Base-by-base conservation (phyloP, 2,329 filamentous ascomycete genomes). In the Colletotrichum tanaceti region DNA sequence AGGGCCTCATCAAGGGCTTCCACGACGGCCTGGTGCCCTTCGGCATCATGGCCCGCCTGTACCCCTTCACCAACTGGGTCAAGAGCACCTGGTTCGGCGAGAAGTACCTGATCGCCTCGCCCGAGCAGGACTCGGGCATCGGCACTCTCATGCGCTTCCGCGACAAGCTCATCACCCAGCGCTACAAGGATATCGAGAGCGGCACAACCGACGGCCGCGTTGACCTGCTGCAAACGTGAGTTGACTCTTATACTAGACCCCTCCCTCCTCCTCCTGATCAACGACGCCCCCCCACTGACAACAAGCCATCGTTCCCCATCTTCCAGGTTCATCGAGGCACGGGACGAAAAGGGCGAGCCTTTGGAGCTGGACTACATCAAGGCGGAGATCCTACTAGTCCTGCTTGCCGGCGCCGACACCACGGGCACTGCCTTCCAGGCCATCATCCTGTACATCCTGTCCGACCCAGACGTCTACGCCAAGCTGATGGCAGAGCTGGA, bases 111-210 rank as follows among this genome's bases (percentile, higher is more conserved):
- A 83, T 87, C 11, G 84, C 86, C 10, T 83, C 76, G 43, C 85
- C 86, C 0, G 81, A 86, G 54, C 82, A 89, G 41, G 76, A 86
- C 46, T 83, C 80, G 14, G 86, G 86, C 0, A 86, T 88, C 41
- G 86, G 86, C 1, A 83, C 81, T 1, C 73, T 88, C 63, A 88
- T 89, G 85, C 79, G 84, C 10, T 88, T 88, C 74, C 83, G 86
- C 4, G 86, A 89, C 71, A 79, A 80, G 32, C 79, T 89, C 2
- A 82, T 89, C 64, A 73, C 76, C 24, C 76, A 86, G 70, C 80
- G 87, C 0, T 75, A 82, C 28, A 74, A 79, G 32, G 84, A 86
- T 59, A 79, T 87, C 22, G 78, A 83, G 58, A 74, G 77, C 5
- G 84, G 82, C 1, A 84, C 82, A 11, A 77, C 79, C 0, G 73